A percentile compares a stretch with the other conserved stretches of the same genome.
phyloP scores from a whole-genome alignment of 305 asterid genomes.

The Fraxinus latifolia region DNA sequence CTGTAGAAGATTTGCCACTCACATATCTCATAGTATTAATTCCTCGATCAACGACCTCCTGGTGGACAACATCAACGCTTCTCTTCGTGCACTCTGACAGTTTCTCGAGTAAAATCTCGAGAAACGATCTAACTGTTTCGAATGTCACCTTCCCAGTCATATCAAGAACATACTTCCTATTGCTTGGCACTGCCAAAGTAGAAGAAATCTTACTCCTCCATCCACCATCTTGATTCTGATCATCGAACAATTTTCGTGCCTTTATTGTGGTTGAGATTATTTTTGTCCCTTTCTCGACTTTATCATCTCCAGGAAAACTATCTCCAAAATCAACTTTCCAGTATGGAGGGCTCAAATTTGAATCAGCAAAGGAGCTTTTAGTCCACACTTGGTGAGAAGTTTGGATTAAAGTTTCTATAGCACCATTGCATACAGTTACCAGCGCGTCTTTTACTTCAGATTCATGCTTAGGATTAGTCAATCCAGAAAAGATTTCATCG shows the following conservation, averaged over 20 bases:
- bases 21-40: conserved; percentile 39
- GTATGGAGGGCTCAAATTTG: conserved; percentile 13
- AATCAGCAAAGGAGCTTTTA: conserved; percentile 1
- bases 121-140: conserved; percentile 56
- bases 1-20: conserved; percentile 46
- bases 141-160: conserved; percentile 59
- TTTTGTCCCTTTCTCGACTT: conserved; percentile 12
- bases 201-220: conserved; percentile 43
- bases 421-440: conserved; percentile 50
- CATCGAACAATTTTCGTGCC: conserved; percentile 22
- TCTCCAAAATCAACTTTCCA: conserved; percentile 25
- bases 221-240: conserved; percentile 32
- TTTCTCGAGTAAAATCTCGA: conserved; percentile 48
- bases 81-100: conserved; percentile 38
- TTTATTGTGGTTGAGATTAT: conserved; percentile 21
- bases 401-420: conserved; percentile 53
- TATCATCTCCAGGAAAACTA: conserved; percentile 18
- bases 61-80: conserved; percentile 43
- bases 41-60: conserved; percentile 56
- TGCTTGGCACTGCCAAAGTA: conserved; percentile 44
- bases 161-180: conserved; percentile 58
- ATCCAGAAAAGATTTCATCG: conserved; percentile 52
- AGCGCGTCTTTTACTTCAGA: conserved; percentile 45
- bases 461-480: conserved; percentile 69
- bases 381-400: conserved; percentile 51